phyloP scores from a whole-genome alignment of 257 asterid genomes.

The Henckelia pumila region DNA sequence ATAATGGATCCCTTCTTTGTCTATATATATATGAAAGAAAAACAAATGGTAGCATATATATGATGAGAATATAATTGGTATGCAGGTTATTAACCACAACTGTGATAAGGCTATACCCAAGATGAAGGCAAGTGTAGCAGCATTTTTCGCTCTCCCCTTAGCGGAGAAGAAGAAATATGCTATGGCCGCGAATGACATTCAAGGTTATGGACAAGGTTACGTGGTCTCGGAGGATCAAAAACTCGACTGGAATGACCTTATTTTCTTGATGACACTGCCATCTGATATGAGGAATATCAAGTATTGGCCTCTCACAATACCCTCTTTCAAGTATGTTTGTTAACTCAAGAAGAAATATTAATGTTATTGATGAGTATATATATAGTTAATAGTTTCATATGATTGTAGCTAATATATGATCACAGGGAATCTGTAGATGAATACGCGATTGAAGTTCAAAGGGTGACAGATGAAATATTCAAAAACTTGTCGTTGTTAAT shows the following conservation, averaged over 20 bases:
- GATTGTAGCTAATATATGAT: too few species aligned
- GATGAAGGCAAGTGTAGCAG: conserved; percentile 32
- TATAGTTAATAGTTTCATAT: too few species aligned
- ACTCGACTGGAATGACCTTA: conserved; percentile 49
- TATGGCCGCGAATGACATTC: conserved; percentile 40
- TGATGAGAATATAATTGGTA: not conserved
- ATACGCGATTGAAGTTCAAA: conserved; percentile 33
- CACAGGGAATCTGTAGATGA: conserved; percentile 39
- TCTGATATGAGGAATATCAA: conserved; percentile 24
- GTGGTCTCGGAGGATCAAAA: conserved; percentile 42
- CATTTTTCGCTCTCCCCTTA: conserved; percentile 47
- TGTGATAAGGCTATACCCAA: conserved; percentile 28
- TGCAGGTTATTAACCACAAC: conserved; percentile 46
- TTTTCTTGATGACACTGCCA: conserved; percentile 36
- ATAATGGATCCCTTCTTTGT: too few species aligned
- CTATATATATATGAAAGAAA: too few species aligned
- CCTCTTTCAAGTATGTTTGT: conserved; percentile 43
- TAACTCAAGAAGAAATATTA: too few species aligned
- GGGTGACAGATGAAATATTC: conserved; percentile 35
- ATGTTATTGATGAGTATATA: too few species aligned
- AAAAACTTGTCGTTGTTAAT: conserved; percentile 33
- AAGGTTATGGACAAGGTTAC: conserved; percentile 50
- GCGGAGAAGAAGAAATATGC: conserved; percentile 43
- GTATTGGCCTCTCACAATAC: conserved; percentile 42
- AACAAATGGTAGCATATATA: not conserved